Evolutionary conservation across 1,139 yeast genomes (phyloP), one percentile per base, ranked within the genome.

Genomic region (Candida sanyaensis): DNA sequence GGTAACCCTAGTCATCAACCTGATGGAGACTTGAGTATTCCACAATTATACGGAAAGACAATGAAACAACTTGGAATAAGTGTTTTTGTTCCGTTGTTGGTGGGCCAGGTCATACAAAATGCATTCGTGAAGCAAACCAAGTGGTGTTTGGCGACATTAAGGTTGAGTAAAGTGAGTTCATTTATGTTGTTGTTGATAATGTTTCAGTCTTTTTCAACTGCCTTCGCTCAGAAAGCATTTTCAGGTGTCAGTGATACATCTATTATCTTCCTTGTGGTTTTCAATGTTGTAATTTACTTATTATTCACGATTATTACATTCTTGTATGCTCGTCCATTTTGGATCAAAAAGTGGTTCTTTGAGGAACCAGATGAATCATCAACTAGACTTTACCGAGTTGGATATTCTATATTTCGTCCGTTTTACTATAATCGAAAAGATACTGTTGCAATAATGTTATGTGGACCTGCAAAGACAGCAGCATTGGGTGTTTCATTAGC

Each of bases 381-480:
- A 2, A 60, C 85, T 0, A 66, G 39, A 34, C 3, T 62, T 0
- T 86, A 87, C 57, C 69, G 54, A 26, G 59, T 55, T 46, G 52
- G 61, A 17, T 75, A 80, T 60, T 68, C 59, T 46, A 55, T 67
- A 1, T 75, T 86, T 53, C 72, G 73, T 44, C 92, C 93, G 1
- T 88, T 88, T 57, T 86, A 86, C 63, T 87, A 87, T 65, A 73
- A 76, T 55, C 79, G 85, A 55, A 67, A 71, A 47, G 96, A 90
- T 60, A 82, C 96, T 0, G 88, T 88, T 29, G 79, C 93, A 4
- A 77, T 90, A 42, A 78, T 90, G 85, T 77, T 89, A 48, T 89
- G 96, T 65, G 96, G 96, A 6, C 95, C 96, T 1, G 96, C 97
- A 4, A 90, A 90, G 63, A 89, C 96, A 0, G 96, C 96, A 0